A percentile compares a stretch with the other conserved stretches of the same genome.
Conservation (phyloP, 2,329 filamentous ascomycete species). For the Pseudopyricularia javanii region DNA sequence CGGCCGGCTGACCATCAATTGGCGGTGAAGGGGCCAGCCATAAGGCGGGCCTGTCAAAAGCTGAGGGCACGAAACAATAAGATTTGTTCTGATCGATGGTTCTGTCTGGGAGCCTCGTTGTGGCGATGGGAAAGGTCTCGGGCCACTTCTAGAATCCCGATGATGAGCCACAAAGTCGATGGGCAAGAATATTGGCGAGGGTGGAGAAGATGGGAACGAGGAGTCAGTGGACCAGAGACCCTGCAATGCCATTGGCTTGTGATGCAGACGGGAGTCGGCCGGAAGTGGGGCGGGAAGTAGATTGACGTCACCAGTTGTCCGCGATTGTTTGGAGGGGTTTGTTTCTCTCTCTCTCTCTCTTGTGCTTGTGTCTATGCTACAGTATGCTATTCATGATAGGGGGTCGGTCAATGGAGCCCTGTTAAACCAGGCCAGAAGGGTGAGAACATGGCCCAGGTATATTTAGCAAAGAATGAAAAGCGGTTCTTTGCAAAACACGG, state of each 20-base stretch:
- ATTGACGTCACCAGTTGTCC: neutral
- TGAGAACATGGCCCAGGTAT: no score
- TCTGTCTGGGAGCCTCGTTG: neutral
- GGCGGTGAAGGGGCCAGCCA: neutral
- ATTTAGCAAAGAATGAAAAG: neutral
- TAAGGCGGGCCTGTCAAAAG: neutral
- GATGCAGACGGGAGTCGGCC: neutral
- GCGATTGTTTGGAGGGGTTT: neutral
- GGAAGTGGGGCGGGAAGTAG: neutral
- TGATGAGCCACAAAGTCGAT: neutral
- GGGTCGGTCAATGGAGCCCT: no score
- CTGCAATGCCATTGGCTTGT: neutral
- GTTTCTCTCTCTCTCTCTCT: neutral
- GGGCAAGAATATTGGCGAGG: neutral
- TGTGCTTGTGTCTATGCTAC: no score
- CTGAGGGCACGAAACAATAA: neutral
- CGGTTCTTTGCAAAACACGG: no score
- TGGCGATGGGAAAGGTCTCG: neutral
- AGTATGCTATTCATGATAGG: no score
- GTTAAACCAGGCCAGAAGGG: no score
- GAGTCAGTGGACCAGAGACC: neutral
- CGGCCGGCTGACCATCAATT: neutral
- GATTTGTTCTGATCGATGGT: neutral
- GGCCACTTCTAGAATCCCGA: neutral
- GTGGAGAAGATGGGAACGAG: neutral